phyloP scores from a whole-genome alignment of 495 filamentous ascomycete species.

The Cryomyces minteri region DNA sequence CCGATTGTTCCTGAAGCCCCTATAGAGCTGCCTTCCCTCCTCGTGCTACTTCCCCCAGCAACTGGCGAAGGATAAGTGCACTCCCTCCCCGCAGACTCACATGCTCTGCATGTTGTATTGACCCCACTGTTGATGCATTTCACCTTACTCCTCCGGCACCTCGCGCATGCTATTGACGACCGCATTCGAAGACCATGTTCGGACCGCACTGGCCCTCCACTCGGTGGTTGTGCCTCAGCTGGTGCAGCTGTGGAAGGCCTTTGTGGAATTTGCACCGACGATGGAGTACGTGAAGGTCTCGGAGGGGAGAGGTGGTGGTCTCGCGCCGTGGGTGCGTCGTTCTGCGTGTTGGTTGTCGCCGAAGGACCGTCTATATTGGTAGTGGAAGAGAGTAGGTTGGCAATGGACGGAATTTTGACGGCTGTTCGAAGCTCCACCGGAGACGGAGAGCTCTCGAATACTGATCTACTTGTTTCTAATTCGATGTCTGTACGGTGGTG shows the following conservation, averaged over 20 bases:
- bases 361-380: not conserved
- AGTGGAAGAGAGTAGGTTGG: not conserved
- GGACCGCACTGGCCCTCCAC: not conserved
- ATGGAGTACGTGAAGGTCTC: not conserved
- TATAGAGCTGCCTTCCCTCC: constrained; percentile 15
- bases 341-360: not conserved
- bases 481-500: too few relatives aligned
- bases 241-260: not conserved
- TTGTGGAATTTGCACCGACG: not conserved
- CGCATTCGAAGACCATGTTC: constrained; percentile 30
- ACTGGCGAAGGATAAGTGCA: constrained; percentile 57
- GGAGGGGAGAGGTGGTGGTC: not conserved
- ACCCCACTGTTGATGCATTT: constrained; percentile 69
- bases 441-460: too few relatives aligned
- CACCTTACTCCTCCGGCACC: constrained; percentile 67
- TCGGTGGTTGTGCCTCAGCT: not conserved
- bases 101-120: constrained; percentile 57
- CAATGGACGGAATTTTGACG: not conserved
- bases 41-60: constrained; percentile 20
- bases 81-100: constrained; percentile 54
- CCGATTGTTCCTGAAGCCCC: constrained; percentile 17
- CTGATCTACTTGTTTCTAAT: too few relatives aligned
- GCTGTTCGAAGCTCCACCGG: not conserved
- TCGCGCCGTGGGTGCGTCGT: not conserved
- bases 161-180: constrained; percentile 62